A percentile compares a stretch with the other conserved stretches of the same genome.
These are phyloP conservation scores for Solanum bulbocastanum DNA, from an alignment of 257 asterid species.

Conservation along the genomic window DNA sequence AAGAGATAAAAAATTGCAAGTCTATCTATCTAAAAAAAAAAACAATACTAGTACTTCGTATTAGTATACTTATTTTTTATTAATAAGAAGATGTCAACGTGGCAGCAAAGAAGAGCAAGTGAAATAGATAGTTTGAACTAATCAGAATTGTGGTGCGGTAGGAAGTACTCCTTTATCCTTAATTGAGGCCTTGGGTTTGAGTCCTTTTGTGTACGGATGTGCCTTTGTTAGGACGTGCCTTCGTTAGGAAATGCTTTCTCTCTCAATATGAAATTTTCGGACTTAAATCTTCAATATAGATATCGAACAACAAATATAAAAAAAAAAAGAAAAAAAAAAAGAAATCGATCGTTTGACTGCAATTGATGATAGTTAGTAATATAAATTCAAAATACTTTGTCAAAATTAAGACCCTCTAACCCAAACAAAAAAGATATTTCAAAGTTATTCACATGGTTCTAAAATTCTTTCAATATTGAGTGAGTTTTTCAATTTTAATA, in stretches of 20 bases:
- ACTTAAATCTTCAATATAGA: too few species aligned
- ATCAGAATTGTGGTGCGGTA: too few species aligned
- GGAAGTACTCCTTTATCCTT: too few species aligned
- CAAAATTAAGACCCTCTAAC: neutral
- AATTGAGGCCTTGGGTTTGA: fast-evolving
- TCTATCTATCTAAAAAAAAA: neutral
- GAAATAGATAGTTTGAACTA: neutral
- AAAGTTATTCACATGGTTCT: neutral
- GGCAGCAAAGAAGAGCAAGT: neutral
- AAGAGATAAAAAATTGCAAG: neutral
- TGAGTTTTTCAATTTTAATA: too few species aligned
- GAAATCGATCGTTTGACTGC: neutral
- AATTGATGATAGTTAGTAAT: neutral
- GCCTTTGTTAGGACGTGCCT: too few species aligned
- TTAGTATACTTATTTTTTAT: too few species aligned
- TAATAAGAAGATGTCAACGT: neutral
- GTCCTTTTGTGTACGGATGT: too few species aligned
- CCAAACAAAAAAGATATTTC: neutral
- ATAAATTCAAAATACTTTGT: neutral
- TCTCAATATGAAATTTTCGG: fast-evolving
- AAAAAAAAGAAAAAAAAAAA: too few species aligned
- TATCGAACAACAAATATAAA: too few species aligned
- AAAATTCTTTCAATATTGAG: neutral
- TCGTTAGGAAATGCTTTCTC: too few species aligned
- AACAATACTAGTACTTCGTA: neutral